A percentile compares a stretch with the other conserved stretches of the same genome.
phyloP scores from a whole-genome alignment of 2,329 filamentous ascomycete genomes.

The Aureobasidium sp. region DNA sequence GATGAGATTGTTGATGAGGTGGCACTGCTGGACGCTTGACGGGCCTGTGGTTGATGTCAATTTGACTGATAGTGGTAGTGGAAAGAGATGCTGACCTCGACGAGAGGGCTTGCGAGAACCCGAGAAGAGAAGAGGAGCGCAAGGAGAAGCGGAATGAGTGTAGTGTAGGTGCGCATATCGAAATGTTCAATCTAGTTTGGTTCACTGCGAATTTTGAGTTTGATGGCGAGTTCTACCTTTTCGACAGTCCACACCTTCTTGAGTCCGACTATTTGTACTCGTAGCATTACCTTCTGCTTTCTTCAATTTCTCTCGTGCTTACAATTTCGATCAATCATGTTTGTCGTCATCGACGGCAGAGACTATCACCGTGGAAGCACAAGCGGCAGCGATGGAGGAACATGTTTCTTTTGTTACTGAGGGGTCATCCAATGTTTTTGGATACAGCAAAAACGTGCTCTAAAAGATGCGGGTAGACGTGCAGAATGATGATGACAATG shows the following conservation, averaged over 20 bases:
- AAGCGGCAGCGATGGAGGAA: neutral
- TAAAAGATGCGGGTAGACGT: neutral
- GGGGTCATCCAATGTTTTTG: neutral
- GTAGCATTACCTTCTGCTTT: neutral
- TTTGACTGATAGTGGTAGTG: neutral
- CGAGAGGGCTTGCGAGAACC: neutral
- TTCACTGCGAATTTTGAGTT: neutral
- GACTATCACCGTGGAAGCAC: neutral
- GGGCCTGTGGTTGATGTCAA: neutral
- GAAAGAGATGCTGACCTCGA: neutral
- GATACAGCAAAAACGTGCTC: neutral
- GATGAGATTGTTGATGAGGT: neutral
- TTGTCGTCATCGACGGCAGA: neutral
- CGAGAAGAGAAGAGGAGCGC: neutral
- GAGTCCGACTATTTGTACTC: neutral
- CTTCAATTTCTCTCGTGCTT: neutral
- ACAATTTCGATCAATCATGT: neutral
- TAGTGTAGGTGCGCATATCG: neutral
- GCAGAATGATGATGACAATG: conserved; percentile 2
- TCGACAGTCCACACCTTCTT: neutral
- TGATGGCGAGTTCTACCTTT: too few species aligned
- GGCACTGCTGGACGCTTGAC: neutral
- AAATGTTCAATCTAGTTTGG: neutral
- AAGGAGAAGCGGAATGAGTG: neutral
- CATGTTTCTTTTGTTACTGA: neutral